Conservation (phyloP, 2,329 filamentous ascomycete genomes). For the Arachnopeziza araneosa region DNA sequence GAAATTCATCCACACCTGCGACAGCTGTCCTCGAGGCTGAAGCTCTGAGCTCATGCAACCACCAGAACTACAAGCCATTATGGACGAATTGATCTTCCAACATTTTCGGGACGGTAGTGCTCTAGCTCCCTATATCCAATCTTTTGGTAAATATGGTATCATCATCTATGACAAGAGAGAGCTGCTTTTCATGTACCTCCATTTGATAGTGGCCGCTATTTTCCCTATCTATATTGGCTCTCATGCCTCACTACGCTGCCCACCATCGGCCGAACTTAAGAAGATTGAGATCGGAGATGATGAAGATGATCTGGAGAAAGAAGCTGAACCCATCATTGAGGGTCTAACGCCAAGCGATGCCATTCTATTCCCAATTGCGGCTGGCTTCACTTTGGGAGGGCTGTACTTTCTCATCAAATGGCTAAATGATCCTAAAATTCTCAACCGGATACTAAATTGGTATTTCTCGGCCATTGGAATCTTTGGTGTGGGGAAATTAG, state of each 20-base stretch:
- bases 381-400: slow-evolving; percentile 63
- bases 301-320: slow-evolving; percentile 45
- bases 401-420: slow-evolving; percentile 89
- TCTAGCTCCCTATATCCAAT: slow-evolving; percentile 15
- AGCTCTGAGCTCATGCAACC: background rate
- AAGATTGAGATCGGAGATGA: slow-evolving; percentile 39
- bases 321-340: slow-evolving; percentile 57
- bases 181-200: slow-evolving; percentile 31
- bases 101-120: slow-evolving; percentile 18
- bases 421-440: slow-evolving; percentile 71
- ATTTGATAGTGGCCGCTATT: slow-evolving; percentile 63
- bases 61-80: background rate
- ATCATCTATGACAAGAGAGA: slow-evolving; percentile 22
- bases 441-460: slow-evolving; percentile 76
- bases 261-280: slow-evolving; percentile 68
- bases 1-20: background rate
- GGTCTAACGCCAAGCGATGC: slow-evolving; percentile 73
- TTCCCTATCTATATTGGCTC: slow-evolving; percentile 80
- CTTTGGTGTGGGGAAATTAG: slow-evolving; percentile 56
- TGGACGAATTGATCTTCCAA: slow-evolving; percentile 12
- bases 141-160: slow-evolving; percentile 20
- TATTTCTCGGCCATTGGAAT: slow-evolving; percentile 60
- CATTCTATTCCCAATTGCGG: slow-evolving; percentile 76
- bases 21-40: background rate
- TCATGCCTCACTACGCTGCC: slow-evolving; percentile 78